Evolutionary conservation across 1,139 yeast genomes (phyloP).

Genomic region (Scheffersomyces illinoinensis): DNA sequence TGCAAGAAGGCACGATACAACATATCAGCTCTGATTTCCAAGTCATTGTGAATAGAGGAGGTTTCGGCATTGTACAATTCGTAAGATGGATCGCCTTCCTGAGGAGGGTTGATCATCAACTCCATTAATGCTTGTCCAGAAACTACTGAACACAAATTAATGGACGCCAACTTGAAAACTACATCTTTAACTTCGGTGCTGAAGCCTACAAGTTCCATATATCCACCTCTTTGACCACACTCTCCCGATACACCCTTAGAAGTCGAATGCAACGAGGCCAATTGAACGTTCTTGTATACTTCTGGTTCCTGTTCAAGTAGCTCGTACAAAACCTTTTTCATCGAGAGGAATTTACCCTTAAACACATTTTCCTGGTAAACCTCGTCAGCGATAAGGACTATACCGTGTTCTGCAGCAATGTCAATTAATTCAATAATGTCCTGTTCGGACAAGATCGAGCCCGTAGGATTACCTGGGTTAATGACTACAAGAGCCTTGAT

Average conservation of each 20-base stretch:
- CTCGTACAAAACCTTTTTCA: slow-evolving; percentile 66
- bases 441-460: slow-evolving; percentile 66
- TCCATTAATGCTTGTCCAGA: slow-evolving; percentile 93
- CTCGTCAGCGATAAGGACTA: slow-evolving; percentile 95
- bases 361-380: slow-evolving; percentile 93
- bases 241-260: slow-evolving; percentile 97
- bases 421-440: slow-evolving; percentile 71
- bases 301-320: slow-evolving; percentile 56
- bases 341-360: slow-evolving; percentile 63
- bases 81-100: slow-evolving; percentile 72
- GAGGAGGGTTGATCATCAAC: slow-evolving; percentile 91
- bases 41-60: slow-evolving; percentile 56
- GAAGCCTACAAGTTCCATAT: slow-evolving; percentile 91
- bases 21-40: slow-evolving; percentile 60
- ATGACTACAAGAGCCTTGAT: slow-evolving; percentile 87
- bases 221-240: slow-evolving; percentile 99
- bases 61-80: slow-evolving; percentile 66
- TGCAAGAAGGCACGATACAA: slow-evolving; percentile 69
- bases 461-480: slow-evolving; percentile 98
- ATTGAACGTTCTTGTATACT: slow-evolving; percentile 68
- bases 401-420: slow-evolving; percentile 80
- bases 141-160: slow-evolving; percentile 90
- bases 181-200: slow-evolving; percentile 65
- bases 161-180: slow-evolving; percentile 82
- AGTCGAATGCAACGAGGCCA: slow-evolving; percentile 92